phyloP scores from a whole-genome alignment of 305 asterid genomes.

The Fraxinus xanthoxyloides region DNA sequence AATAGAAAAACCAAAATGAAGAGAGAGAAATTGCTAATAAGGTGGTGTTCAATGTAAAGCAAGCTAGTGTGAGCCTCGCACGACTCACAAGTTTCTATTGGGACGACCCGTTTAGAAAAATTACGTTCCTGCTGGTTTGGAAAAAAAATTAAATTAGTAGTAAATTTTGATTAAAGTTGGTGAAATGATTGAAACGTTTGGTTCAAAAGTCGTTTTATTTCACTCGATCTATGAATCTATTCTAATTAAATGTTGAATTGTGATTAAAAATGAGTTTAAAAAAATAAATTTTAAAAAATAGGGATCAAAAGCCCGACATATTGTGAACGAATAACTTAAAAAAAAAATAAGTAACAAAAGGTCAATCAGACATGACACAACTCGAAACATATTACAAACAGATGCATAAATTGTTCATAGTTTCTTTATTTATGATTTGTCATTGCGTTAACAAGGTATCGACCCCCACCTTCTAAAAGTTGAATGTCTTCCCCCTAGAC shows the following conservation, averaged over 20 bases:
- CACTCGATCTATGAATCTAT: no score
- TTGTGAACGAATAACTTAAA: neutral
- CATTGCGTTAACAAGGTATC: neutral
- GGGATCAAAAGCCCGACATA: neutral
- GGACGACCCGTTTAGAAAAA: no score
- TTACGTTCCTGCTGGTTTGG: neutral
- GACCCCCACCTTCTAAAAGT: neutral
- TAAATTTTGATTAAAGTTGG: neutral
- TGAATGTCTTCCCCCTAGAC: neutral
- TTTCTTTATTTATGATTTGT: neutral
- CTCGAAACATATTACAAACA: neutral
- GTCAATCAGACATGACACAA: neutral
- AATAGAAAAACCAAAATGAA: neutral
- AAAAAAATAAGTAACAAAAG: neutral
- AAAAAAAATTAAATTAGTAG: neutral
- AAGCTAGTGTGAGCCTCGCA: neutral
- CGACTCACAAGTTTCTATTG: neutral
- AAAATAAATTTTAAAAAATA: neutral
- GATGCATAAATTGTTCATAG: neutral
- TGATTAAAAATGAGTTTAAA: neutral
- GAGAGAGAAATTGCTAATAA: neutral
- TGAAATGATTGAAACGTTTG: neutral
- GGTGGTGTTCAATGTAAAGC: neutral
- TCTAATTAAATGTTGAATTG: no score
- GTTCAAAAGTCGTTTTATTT: no score